These are phyloP conservation scores for Amphirosellinia nigrospora DNA, from an alignment of 495 filamentous ascomycete genomes.

Conservation along the genomic window DNA sequence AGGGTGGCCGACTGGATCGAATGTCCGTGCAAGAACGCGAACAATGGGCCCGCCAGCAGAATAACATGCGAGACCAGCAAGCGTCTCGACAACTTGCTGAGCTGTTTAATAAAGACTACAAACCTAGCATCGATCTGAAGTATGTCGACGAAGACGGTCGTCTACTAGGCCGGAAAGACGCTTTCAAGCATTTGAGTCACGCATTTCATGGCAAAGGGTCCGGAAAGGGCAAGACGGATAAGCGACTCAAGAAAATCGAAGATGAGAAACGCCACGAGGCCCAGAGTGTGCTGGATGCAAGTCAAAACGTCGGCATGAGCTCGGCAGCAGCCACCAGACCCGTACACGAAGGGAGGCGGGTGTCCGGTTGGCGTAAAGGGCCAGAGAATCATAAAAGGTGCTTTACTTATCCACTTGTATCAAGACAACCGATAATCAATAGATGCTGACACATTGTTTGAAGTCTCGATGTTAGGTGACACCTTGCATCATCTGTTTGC, in stretches of 20 bases:
- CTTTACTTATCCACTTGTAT: slow-evolving; percentile 37
- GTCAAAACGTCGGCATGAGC: slow-evolving; percentile 82
- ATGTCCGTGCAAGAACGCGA: slow-evolving; percentile 93
- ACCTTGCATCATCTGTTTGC: background rate
- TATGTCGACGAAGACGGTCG: slow-evolving; percentile 90
- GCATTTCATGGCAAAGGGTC: slow-evolving; percentile 98
- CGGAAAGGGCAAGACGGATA: slow-evolving; percentile 98
- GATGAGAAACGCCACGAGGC: slow-evolving; percentile 87
- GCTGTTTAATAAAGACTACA: slow-evolving; percentile 85
- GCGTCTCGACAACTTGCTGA: slow-evolving; percentile 81
- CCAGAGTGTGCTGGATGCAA: slow-evolving; percentile 80
- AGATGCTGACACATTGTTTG: slow-evolving; percentile 18
- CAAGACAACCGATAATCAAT: slow-evolving; percentile 33
- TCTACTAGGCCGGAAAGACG: slow-evolving; percentile 88
- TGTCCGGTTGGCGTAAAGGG: slow-evolving; percentile 72
- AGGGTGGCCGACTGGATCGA: slow-evolving; percentile 78
- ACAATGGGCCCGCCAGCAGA: slow-evolving; percentile 83
- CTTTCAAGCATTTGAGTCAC: slow-evolving; percentile 88
- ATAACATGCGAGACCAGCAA: slow-evolving; percentile 81
- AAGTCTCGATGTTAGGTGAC: slow-evolving; percentile 21
- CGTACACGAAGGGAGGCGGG: slow-evolving; percentile 90
- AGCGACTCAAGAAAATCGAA: slow-evolving; percentile 94
- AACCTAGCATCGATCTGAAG: slow-evolving; percentile 85
- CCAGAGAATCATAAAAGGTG: slow-evolving; percentile 37
- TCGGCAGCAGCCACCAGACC: slow-evolving; percentile 75